A percentile compares a stretch with the other conserved stretches of the same genome.
Conservation (phyloP, 1,284 basidiomycete genomes). For the Cutaneotrichosporon arboriforme region DNA sequence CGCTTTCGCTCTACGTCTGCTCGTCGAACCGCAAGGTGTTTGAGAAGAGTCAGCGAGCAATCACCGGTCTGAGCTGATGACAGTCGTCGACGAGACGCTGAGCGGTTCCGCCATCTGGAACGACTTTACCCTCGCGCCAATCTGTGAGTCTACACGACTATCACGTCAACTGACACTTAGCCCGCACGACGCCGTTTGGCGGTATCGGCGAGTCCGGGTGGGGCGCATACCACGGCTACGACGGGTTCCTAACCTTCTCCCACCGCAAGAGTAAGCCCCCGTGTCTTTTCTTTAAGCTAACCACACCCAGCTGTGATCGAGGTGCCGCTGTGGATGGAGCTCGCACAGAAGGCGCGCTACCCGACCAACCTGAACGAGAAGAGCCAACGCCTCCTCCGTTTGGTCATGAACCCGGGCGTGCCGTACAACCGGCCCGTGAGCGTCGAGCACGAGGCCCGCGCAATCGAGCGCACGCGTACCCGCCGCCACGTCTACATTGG, state of each 20-base stretch:
- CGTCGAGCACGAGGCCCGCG: slow-evolving; percentile 33
- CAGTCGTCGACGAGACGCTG: slow-evolving; percentile 39
- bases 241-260: slow-evolving; percentile 45
- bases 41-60: slow-evolving; percentile 37
- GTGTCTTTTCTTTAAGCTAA: neutral
- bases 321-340: slow-evolving; percentile 26
- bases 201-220: slow-evolving; percentile 47
- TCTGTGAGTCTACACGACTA: slow-evolving; percentile 17
- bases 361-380: slow-evolving; percentile 26
- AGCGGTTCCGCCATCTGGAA: slow-evolving; percentile 46
- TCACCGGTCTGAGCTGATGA: slow-evolving; percentile 4
- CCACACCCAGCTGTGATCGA: slow-evolving; percentile 34
- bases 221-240: slow-evolving; percentile 45
- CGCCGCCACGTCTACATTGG: slow-evolving; percentile 15
- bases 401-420: slow-evolving; percentile 24
- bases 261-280: slow-evolving; percentile 38
- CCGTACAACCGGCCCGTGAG: slow-evolving; percentile 33
- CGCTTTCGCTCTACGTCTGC: slow-evolving; percentile 46
- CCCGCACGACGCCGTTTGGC: slow-evolving; percentile 43
- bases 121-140: slow-evolving; percentile 37
- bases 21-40: slow-evolving; percentile 33
- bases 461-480: slow-evolving; percentile 4
- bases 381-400: slow-evolving; percentile 21
- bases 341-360: slow-evolving; percentile 32
- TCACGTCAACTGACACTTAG: slow-evolving; percentile 14